These are phyloP conservation scores for Ophiostoma populinum DNA, from an alignment of 2,329 filamentous ascomycete species.

Conservation along the genomic window DNA sequence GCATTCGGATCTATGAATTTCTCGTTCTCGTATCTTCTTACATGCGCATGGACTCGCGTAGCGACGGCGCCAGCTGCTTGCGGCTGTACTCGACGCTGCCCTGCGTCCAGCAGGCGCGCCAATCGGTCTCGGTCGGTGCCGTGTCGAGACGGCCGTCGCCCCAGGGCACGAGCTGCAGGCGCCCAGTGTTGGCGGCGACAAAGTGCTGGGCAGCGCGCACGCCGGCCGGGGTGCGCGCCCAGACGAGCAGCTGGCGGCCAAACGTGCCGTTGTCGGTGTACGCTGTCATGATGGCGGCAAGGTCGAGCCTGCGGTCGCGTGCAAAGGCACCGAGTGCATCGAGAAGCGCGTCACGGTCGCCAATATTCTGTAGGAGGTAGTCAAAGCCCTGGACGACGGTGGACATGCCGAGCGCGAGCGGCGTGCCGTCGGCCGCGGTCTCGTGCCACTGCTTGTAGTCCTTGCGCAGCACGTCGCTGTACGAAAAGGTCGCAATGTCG, in stretches of 20 bases:
- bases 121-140: constrained; percentile 18
- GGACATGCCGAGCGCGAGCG: constrained; percentile 48
- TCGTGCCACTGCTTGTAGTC: constrained; percentile 65
- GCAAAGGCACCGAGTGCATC: constrained; percentile 33
- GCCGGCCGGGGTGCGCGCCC: constrained; percentile 36
- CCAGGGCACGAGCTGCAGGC: constrained; percentile 41
- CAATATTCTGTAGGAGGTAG: constrained; percentile 39
- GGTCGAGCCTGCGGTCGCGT: constrained; percentile 37
- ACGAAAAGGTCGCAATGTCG: constrained; percentile 40
- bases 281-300: constrained; percentile 56
- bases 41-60: constrained; percentile 36
- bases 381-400: constrained; percentile 43
- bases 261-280: constrained; percentile 35
- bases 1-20: neutral
- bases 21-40: too few species aligned
- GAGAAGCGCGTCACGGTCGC: constrained; percentile 27
- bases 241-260: constrained; percentile 49
- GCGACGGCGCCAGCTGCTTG: constrained; percentile 51
- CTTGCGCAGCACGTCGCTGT: constrained; percentile 57
- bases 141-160: constrained; percentile 27
- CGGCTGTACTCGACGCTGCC: constrained; percentile 40
- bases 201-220: constrained; percentile 37
- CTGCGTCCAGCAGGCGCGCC: constrained; percentile 51
- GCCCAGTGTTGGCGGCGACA: constrained; percentile 22
- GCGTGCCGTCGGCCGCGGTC: constrained; percentile 19